Percentiles rank a stretch among this genome's conserved stretches.
Conservation (phyloP, 495 filamentous ascomycete genomes). For the Penicillium steckii region DNA sequence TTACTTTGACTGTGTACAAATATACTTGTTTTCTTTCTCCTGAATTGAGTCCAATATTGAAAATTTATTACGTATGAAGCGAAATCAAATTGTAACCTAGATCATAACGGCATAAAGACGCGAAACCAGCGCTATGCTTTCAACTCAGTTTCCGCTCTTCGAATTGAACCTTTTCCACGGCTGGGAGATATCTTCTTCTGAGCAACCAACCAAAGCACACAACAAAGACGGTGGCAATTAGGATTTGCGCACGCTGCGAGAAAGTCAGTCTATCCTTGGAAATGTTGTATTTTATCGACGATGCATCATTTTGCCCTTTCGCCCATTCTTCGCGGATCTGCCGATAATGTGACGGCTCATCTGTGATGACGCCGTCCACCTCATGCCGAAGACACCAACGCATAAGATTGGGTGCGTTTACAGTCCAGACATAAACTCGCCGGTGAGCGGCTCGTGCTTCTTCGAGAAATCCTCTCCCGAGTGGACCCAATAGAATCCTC, state of each 20-base stretch:
- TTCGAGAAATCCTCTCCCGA: conserved; percentile 61
- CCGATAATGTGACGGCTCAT: conserved; percentile 42
- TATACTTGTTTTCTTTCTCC: conserved; percentile 1
- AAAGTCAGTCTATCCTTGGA: conserved; percentile 15
- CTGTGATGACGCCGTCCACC: conserved; percentile 59
- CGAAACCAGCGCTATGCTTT: background rate
- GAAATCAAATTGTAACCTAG: no score
- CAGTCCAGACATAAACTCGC: conserved; percentile 77
- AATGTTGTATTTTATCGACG: background rate
- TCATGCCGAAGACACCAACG: conserved; percentile 59
- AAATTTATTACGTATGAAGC: conserved; percentile 7
- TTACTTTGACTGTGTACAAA: conserved; percentile 7
- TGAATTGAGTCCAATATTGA: background rate
- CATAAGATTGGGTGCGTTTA: conserved; percentile 75
- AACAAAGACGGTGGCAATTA: conserved; percentile 10
- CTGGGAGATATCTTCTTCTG: conserved; percentile 11
- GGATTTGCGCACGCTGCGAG: conserved; percentile 12
- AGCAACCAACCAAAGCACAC: conserved; percentile 29
- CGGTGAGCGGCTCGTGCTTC: conserved; percentile 54
- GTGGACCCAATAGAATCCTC: conserved; percentile 59
- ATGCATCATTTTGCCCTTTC: conserved; percentile 5
- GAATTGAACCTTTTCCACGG: conserved; percentile 15
- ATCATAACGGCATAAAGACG: background rate
- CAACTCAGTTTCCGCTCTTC: conserved; percentile 14
- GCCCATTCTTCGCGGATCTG: conserved; percentile 20